phyloP scores from a whole-genome alignment of 2,329 filamentous ascomycete species.

The Verticillium zaregamsianum region DNA sequence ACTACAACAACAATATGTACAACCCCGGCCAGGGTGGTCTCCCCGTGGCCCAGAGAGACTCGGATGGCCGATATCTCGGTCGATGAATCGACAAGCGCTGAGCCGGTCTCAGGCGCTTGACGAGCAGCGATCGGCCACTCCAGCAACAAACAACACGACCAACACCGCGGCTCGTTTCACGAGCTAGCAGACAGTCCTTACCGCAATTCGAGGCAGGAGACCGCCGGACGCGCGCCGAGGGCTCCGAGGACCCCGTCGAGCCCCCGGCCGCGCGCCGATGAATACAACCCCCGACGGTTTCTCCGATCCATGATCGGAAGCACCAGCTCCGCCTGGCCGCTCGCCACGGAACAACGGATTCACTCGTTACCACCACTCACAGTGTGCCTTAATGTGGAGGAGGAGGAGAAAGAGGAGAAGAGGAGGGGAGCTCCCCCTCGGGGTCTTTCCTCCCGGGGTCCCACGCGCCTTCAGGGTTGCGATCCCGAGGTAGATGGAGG shows the following conservation, averaged over 20 bases:
- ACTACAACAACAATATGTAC: not conserved
- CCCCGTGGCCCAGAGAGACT: conserved; percentile 8
- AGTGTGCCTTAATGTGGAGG: not conserved
- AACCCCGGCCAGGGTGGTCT: conserved; percentile 3
- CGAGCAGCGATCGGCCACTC: not conserved
- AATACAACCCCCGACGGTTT: not conserved
- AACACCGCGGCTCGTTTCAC: not conserved
- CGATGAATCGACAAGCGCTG: not conserved
- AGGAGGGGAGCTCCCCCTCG: not conserved
- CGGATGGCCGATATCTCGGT: conserved; percentile 9
- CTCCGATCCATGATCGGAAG: not conserved
- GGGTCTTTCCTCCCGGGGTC: not conserved
- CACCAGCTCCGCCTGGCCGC: not conserved
- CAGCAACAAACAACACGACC: not conserved
- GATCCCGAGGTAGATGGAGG: not conserved
- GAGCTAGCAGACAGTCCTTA: not conserved
- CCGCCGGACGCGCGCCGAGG: not conserved
- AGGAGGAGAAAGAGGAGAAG: not conserved
- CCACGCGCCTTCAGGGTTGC: not conserved
- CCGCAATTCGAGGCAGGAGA: not conserved
- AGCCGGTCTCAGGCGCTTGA: not conserved
- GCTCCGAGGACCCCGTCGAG: not conserved
- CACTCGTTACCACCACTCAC: not conserved
- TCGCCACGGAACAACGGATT: not conserved
- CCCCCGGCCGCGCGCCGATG: not conserved